Percentiles rank a stretch among this genome's conserved stretches.
These are phyloP conservation scores for Lepidopterella palustris DNA, from an alignment of 495 filamentous ascomycete genomes.

Conservation along the genomic window DNA sequence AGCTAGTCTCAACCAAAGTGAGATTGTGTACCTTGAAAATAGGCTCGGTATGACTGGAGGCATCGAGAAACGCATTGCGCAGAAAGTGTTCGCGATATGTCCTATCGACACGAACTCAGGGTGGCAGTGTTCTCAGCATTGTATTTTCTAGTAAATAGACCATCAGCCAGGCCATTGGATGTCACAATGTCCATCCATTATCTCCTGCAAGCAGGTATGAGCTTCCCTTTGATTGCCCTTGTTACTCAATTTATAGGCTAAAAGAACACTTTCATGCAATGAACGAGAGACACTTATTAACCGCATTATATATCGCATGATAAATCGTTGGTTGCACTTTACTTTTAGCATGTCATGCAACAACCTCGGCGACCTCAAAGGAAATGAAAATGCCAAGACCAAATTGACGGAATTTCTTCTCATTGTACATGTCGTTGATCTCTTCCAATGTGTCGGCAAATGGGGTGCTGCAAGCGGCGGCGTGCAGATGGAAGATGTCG, in stretches of 20 bases:
- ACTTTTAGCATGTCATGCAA: slow-evolving; percentile 66
- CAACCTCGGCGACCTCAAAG: slow-evolving; percentile 85
- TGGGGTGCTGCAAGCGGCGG: slow-evolving; percentile 55
- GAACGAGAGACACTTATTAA: slow-evolving; percentile 14
- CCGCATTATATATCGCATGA: slow-evolving; percentile 61
- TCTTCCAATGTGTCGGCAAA: slow-evolving; percentile 72
- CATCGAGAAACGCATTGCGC: not conserved
- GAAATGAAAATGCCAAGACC: slow-evolving; percentile 79
- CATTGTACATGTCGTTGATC: slow-evolving; percentile 70
- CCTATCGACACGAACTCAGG: not conserved
- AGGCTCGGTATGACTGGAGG: not conserved
- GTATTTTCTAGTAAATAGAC: slow-evolving; percentile 1
- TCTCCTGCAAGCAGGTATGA: not conserved
- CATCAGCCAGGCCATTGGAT: not conserved
- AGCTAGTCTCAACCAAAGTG: not conserved
- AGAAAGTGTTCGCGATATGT: not conserved
- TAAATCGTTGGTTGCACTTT: slow-evolving; percentile 64
- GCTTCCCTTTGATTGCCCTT: not conserved
- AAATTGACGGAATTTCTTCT: slow-evolving; percentile 78
- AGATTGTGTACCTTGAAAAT: not conserved
- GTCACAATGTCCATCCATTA: not conserved
- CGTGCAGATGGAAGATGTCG: slow-evolving; percentile 84
- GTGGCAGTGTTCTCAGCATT: not conserved
- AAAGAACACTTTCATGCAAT: not conserved
- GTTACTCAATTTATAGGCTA: not conserved